Evolutionary conservation across 495 filamentous ascomycete species (phyloP), one percentile per base, ranked within the genome.

Genomic region (Tetracladium setigerum): DNA sequence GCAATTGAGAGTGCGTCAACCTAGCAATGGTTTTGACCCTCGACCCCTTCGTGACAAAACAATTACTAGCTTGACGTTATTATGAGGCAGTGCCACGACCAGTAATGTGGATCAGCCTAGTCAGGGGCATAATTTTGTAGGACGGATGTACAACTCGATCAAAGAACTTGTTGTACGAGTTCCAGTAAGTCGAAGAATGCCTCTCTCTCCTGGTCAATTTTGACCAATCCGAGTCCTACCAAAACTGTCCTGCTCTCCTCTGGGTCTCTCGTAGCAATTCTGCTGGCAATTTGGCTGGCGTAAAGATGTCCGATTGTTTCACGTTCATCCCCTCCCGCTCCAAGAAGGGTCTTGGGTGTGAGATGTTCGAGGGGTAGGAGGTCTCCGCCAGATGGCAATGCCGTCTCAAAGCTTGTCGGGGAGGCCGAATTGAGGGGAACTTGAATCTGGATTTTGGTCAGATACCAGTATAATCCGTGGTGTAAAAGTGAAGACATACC

Each of bases 291-390:
- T 58, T 95, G 89, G 41, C 85, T 84, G 32, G 88, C 88, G 60
- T 88, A 81, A 4, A 95, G 76, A 67, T 96, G 92, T 19, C 86
- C 91, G 14, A 91, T 57, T 0, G 84, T 86, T 53, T 95, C 88
- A 32, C 90, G 74, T 40, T 86, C 83, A 47, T 84, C 71, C 14
- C 79, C 80, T 24, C 86, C 83, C 11, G 82, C 89, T n/a, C 92
- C 92, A 4, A 98, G 72, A 2, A 98, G 63, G 0, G 92, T 95
- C 37, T 82, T 94, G 2, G 92, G 84, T 5, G 89, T 95, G 30
- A 98, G 68, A 56, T 87, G 82, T 30, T 77, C 69, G 38, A 90
- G 72, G 11, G 92, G 91, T 22, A 95, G 77, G 10, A 87, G 74
- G 33, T 68, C 67, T 15, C 68, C 55, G n/a, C 63, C 70, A 30